phyloP scores from a whole-genome alignment of 192 early-diverging fungal genomes.

The Haplosporangium gracile region DNA sequence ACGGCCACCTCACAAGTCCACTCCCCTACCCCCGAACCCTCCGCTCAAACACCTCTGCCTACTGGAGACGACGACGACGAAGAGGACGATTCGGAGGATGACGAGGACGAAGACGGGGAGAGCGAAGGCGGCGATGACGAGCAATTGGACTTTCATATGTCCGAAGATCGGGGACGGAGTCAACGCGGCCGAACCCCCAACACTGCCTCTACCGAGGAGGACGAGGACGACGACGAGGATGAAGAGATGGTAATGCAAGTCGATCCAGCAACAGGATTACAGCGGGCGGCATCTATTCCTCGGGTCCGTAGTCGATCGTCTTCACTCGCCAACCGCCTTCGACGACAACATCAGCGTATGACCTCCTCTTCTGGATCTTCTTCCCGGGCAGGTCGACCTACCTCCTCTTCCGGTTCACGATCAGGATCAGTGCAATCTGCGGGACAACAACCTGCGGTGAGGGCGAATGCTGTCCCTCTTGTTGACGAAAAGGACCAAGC shows the following conservation, averaged over 20 bases:
- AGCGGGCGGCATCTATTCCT: conserved; percentile 5
- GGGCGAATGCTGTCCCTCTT: not conserved
- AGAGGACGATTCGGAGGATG: conserved; percentile 6
- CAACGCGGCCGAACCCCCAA: not conserved
- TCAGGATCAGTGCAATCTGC: not conserved
- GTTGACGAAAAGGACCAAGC: conserved; percentile 45
- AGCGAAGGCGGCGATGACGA: conserved; percentile 12
- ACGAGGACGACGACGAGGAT: conserved; percentile 8
- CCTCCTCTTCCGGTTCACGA: not conserved
- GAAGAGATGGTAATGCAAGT: conserved; percentile 30
- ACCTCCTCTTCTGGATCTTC: conserved; percentile 6
- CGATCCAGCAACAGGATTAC: conserved; percentile 30
- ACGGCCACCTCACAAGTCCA: not conserved
- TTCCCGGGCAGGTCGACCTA: not conserved
- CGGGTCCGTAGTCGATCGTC: not conserved
- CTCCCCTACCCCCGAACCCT: not conserved
- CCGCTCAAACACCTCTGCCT: not conserved
- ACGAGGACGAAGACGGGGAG: conserved; percentile 3
- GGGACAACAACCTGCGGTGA: not conserved
- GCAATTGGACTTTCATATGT: not conserved
- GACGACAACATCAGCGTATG: conserved; percentile 40
- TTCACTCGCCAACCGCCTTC: conserved; percentile 17
- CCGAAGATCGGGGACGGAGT: not conserved
- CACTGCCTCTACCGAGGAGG: not conserved
- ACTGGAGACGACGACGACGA: conserved; percentile 7